These are phyloP conservation scores for Saturnispora galanensis DNA, from an alignment of 805 yeast species.

Conservation along the genomic window DNA sequence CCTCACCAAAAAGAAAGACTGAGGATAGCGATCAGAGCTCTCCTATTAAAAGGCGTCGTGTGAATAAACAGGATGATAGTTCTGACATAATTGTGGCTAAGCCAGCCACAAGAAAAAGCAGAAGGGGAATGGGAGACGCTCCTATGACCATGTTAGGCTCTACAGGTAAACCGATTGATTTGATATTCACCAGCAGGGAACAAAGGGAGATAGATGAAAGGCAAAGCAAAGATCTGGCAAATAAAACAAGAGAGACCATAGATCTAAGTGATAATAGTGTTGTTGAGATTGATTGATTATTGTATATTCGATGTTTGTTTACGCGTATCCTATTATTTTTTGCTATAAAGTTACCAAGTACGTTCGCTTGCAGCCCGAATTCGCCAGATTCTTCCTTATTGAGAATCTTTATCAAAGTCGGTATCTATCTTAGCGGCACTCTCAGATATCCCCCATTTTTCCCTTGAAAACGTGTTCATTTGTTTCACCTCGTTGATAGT, in stretches of 20 bases:
- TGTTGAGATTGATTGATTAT: constrained; percentile 6
- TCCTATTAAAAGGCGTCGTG: not conserved
- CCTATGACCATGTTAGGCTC: not conserved
- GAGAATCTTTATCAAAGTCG: constrained; percentile 15
- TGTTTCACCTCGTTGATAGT: constrained; percentile 21
- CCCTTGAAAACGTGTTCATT: constrained; percentile 20
- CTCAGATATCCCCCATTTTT: constrained; percentile 28
- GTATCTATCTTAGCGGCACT: constrained; percentile 27
- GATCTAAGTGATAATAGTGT: not conserved
- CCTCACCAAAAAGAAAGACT: too few relatives aligned
- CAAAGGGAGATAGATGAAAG: not conserved
- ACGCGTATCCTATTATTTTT: too few relatives aligned
- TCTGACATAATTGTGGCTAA: not conserved
- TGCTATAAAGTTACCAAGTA: not conserved
- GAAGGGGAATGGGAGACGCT: not conserved
- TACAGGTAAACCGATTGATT: constrained; percentile 4
- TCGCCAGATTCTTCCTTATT: not conserved
- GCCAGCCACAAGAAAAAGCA: not conserved
- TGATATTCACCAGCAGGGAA: not conserved
- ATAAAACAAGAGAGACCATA: too few relatives aligned
- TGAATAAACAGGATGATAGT: not conserved
- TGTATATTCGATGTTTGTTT: not conserved
- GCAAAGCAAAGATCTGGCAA: not conserved
- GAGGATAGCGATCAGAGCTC: too few relatives aligned
- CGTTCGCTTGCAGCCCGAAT: not conserved